These are phyloP conservation scores for Tilletia caries DNA, from an alignment of 1,284 basidiomycete genomes.

Conservation along the genomic window DNA sequence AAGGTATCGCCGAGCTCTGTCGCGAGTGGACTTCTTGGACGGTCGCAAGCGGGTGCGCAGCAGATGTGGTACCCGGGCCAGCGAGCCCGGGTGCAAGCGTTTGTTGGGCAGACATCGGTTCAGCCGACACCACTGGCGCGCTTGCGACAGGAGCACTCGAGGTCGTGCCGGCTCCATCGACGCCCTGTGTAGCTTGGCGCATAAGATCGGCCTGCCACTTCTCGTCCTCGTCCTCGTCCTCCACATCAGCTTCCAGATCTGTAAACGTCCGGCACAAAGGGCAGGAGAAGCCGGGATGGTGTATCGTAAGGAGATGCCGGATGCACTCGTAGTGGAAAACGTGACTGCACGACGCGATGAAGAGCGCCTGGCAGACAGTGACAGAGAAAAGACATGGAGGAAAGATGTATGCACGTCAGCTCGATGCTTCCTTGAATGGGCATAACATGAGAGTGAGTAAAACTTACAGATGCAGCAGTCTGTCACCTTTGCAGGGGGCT, in stretches of 20 bases:
- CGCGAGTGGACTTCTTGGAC: neutral
- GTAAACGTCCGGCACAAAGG: conserved; percentile 81
- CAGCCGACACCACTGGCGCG: no score
- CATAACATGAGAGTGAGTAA: no score
- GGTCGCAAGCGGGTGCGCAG: neutral
- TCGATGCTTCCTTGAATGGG: no score
- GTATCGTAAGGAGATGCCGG: conserved; percentile 74
- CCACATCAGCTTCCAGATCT: no score
- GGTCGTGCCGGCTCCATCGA: conserved; percentile 27
- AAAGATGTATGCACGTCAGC: no score
- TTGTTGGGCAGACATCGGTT: neutral
- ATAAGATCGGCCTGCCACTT: conserved; percentile 45
- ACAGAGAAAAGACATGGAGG: conserved; percentile 78
- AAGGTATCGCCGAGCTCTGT: no score
- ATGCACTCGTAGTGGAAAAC: conserved; percentile 99
- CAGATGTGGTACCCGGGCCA: neutral
- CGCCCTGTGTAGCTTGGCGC: conserved; percentile 15
- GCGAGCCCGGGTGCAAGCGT: neutral
- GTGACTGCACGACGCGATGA: conserved; percentile 81
- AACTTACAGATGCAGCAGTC: conserved; percentile 52
- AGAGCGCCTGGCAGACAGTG: conserved; percentile 89
- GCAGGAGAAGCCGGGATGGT: conserved; percentile 91
- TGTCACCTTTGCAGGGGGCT: conserved; percentile 42
- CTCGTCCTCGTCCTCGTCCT: conserved; percentile 73
- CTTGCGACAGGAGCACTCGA: no score